Evolutionary conservation across 2,329 filamentous ascomycete species (phyloP).

Genomic region (Westerdykella sp.): DNA sequence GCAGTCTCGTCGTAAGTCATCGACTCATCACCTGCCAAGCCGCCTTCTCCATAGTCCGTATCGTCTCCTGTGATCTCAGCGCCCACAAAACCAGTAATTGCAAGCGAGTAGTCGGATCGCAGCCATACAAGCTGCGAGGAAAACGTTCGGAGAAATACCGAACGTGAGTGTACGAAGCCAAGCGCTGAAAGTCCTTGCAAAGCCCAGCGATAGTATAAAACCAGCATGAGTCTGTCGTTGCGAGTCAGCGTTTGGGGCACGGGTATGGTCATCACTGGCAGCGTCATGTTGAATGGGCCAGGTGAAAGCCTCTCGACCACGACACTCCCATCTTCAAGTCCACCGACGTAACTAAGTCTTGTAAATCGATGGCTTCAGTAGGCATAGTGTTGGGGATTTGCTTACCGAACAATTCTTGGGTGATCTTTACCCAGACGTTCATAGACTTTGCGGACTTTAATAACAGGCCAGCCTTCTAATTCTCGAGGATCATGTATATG

Average conservation of each 20-base stretch:
- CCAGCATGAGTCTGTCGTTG: conserved; percentile 1
- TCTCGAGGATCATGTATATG: too few species aligned
- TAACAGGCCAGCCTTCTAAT: background rate
- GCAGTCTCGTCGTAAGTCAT: background rate
- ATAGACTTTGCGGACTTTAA: background rate
- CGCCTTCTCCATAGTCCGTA: background rate
- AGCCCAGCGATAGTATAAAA: conserved; percentile 8
- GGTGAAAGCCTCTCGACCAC: background rate
- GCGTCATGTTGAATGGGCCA: background rate
- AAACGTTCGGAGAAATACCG: conserved; percentile 4
- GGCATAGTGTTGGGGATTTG: background rate
- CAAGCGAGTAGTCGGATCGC: conserved; percentile 6
- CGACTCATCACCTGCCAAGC: background rate
- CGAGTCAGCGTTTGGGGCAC: too few species aligned
- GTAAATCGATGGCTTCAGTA: background rate
- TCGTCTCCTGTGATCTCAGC: background rate
- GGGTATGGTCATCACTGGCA: too few species aligned
- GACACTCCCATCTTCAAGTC: background rate
- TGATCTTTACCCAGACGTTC: background rate
- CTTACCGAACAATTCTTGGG: background rate
- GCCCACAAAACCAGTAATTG: conserved; percentile 5
- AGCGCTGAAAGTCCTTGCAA: conserved; percentile 8
- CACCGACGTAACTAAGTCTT: background rate
- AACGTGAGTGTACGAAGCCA: conserved; percentile 2
- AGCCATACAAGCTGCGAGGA: conserved; percentile 5